Evolutionary conservation across 257 asterid genomes (phyloP).

Genomic region (Verbascum thapsus): DNA sequence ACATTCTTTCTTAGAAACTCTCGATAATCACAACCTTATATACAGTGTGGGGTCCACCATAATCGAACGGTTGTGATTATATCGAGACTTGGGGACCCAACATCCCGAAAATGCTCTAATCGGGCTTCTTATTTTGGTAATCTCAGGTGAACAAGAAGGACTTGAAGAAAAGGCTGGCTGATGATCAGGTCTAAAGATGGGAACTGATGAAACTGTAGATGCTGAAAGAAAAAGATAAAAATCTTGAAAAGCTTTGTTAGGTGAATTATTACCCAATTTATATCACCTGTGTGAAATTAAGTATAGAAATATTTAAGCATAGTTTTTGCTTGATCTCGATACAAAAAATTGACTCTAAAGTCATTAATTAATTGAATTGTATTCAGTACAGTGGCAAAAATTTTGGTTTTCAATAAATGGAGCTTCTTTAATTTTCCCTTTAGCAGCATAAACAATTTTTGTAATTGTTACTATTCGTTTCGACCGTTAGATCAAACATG

Average conservation of each 20-base stretch:
- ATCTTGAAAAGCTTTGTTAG: neutral
- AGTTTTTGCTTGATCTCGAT: too few species aligned
- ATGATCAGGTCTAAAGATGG: constrained; percentile 32
- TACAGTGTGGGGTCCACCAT: too few species aligned
- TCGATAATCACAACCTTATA: too few species aligned
- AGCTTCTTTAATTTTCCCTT: neutral
- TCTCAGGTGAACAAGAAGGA: constrained; percentile 86
- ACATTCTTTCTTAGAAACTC: too few species aligned
- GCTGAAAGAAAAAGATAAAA: neutral
- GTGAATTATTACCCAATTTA: neutral
- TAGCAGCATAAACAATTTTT: neutral
- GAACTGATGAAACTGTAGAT: neutral
- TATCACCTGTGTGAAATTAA: neutral
- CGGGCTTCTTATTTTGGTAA: constrained; percentile 1
- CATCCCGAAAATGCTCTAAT: neutral
- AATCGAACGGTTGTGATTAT: too few species aligned
- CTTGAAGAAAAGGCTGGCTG: constrained; percentile 61
- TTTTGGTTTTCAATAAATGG: too few species aligned
- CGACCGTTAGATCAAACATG: too few species aligned
- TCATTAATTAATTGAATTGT: too few species aligned
- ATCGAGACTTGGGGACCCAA: too few species aligned
- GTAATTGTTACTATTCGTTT: neutral
- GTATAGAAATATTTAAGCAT: neutral
- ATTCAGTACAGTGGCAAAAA: too few species aligned
- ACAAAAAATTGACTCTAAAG: too few species aligned